A percentile compares a stretch with the other conserved stretches of the same genome.
phyloP scores from a whole-genome alignment of 2,329 filamentous ascomycete genomes.

The Drechslerella dactyloides region DNA sequence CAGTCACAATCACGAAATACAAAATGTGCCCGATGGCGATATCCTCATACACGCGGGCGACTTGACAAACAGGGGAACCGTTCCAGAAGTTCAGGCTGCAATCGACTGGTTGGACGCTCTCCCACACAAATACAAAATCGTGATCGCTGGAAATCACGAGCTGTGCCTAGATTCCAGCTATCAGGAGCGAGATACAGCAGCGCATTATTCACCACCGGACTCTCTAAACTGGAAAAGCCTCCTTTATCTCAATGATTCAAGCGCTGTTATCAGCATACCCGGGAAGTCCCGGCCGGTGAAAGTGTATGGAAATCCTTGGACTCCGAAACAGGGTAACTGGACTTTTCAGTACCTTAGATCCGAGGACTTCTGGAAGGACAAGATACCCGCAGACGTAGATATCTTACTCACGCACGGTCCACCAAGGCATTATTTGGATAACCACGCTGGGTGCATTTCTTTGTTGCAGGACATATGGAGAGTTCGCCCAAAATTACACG shows the following conservation, averaged over 20 bases:
- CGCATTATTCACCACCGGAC: constrained; percentile 62
- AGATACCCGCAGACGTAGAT: constrained; percentile 74
- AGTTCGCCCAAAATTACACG: constrained; percentile 74
- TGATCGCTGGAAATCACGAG: constrained; percentile 90
- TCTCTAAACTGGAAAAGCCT: constrained; percentile 71
- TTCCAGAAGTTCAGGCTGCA: constrained; percentile 77
- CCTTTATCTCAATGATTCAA: constrained; percentile 75
- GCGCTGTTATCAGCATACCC: constrained; percentile 69
- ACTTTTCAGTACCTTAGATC: constrained; percentile 75
- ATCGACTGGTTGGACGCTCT: constrained; percentile 79
- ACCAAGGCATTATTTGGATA: constrained; percentile 73
- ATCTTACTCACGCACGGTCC: constrained; percentile 83
- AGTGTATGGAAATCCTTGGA: constrained; percentile 81
- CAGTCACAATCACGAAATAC: constrained; percentile 73
- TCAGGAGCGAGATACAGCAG: constrained; percentile 61
- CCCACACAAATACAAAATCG: constrained; percentile 79
- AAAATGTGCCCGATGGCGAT: constrained; percentile 75
- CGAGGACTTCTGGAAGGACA: constrained; percentile 73
- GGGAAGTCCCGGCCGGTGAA: constrained; percentile 64
- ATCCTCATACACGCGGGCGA: constrained; percentile 90
- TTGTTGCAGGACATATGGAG: constrained; percentile 76
- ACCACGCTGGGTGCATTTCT: constrained; percentile 72
- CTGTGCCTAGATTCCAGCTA: constrained; percentile 74
- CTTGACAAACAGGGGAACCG: constrained; percentile 74
- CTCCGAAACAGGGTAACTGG: constrained; percentile 72